Percentiles rank a stretch among this genome's conserved stretches.
Evolutionary conservation across 495 filamentous ascomycete species (phyloP).

Genomic region (Penicillium robsamsonii): DNA sequence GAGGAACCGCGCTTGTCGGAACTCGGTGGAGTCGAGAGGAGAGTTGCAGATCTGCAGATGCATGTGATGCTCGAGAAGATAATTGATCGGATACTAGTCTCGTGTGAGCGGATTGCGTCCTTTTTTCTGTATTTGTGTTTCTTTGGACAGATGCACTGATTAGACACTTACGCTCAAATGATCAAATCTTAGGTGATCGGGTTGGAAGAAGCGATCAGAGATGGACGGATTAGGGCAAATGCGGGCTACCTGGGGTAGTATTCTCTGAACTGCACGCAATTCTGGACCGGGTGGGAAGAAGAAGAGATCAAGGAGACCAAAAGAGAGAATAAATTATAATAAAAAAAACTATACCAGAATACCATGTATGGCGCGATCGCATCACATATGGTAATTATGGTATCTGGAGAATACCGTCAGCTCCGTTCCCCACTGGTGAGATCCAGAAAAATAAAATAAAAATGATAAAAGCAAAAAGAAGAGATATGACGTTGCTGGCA

Average conservation of each 20-base stretch:
- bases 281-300: slow-evolving; percentile 1
- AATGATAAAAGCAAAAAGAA: slow-evolving; percentile 9
- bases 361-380: slow-evolving; percentile 1
- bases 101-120: neutral
- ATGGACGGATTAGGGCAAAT: slow-evolving; percentile 14
- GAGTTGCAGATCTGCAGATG: slow-evolving; percentile 31
- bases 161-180: neutral
- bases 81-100: neutral
- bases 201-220: neutral
- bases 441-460: slow-evolving; percentile 1
- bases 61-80: slow-evolving; percentile 33
- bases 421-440: slow-evolving; percentile 4
- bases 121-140: neutral
- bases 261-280: neutral
- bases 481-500: slow-evolving; percentile 5
- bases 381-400: neutral
- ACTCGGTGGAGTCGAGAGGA: slow-evolving; percentile 31
- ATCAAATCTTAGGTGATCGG: neutral
- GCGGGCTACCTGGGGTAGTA: slow-evolving; percentile 5
- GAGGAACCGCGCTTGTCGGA: slow-evolving; percentile 38
- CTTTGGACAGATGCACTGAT: neutral
- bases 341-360: slow-evolving; percentile 12
- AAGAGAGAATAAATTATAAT: slow-evolving; percentile 7
- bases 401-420: slow-evolving; percentile 4
- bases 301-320: slow-evolving; percentile 1